Percentiles rank a stretch among this genome's conserved stretches.
Conservation (phyloP, 2,329 filamentous ascomycete genomes). For the Pseudogymnoascus sp. region DNA sequence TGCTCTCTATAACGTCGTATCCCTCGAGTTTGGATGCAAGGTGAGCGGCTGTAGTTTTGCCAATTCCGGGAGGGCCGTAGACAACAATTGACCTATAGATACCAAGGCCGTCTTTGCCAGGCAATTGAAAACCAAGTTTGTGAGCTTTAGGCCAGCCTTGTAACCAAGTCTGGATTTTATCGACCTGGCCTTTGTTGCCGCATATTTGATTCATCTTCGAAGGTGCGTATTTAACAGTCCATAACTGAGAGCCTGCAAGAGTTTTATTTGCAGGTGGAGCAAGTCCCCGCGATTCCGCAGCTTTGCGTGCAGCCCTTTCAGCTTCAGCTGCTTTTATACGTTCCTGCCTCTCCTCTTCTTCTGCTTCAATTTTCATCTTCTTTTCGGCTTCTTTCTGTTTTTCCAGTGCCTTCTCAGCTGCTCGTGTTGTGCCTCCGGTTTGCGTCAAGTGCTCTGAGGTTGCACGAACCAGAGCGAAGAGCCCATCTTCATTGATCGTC, state of each 20-base stretch:
- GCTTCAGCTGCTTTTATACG: conserved; percentile 44
- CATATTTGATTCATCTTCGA: conserved; percentile 80
- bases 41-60: conserved; percentile 95
- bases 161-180: conserved; percentile 84
- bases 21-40: conserved; percentile 87
- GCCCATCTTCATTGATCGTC: conserved; percentile 86
- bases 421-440: conserved; percentile 79
- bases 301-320: conserved; percentile 39
- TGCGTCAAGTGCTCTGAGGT: conserved; percentile 53
- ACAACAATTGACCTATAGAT: conserved; percentile 84
- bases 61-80: conserved; percentile 89
- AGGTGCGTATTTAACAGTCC: conserved; percentile 94
- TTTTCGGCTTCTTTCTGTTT: conserved; percentile 80
- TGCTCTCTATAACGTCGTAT: conserved; percentile 88
- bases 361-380: conserved; percentile 70
- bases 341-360: conserved; percentile 80
- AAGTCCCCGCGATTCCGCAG: conserved; percentile 27
- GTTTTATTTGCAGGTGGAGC: conserved; percentile 27
- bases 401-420: conserved; percentile 73
- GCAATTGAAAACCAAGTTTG: conserved; percentile 71
- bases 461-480: conserved; percentile 74
- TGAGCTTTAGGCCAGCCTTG: conserved; percentile 70
- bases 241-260: conserved; percentile 56
- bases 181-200: conserved; percentile 84
- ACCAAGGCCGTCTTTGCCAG: conserved; percentile 77